phyloP scores from a whole-genome alignment of 2,329 filamentous ascomycete genomes.

The Xylariomycetidae sp. region DNA sequence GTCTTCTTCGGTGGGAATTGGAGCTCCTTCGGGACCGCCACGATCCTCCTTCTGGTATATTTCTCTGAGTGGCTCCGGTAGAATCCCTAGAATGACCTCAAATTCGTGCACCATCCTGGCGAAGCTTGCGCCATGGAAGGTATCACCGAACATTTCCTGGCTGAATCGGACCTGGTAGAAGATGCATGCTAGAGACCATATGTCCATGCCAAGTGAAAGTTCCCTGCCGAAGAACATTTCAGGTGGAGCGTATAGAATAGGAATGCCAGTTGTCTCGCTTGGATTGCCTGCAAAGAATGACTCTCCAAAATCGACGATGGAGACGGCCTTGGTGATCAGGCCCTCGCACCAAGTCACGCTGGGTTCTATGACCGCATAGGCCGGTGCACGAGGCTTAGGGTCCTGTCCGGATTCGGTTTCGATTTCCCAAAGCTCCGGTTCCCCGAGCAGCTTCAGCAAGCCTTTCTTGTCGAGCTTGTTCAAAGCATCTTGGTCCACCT shows the following conservation, averaged over 20 bases:
- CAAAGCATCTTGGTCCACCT: conserved; percentile 1
- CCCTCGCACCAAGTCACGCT: not conserved
- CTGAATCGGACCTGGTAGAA: not conserved
- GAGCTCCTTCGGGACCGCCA: not conserved
- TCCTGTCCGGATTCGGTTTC: not conserved
- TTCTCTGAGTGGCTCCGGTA: too few relatives aligned
- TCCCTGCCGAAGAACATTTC: conserved; percentile 1
- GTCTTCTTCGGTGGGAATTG: not conserved
- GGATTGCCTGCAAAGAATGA: not conserved
- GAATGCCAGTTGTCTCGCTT: not conserved
- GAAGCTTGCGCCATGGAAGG: not conserved
- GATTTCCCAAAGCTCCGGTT: not conserved
- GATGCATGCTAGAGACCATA: conserved; percentile 5
- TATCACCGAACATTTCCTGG: not conserved
- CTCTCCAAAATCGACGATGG: conserved; percentile 1
- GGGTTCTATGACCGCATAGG: not conserved
- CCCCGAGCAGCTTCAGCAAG: not conserved
- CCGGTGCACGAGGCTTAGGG: not conserved
- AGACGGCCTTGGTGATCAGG: conserved; percentile 1
- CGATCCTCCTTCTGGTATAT: too few relatives aligned
- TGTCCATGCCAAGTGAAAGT: not conserved
- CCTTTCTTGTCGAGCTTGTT: not conserved
- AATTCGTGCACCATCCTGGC: not conserved
- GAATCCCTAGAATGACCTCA: not conserved
- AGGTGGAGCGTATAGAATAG: not conserved